Evolutionary conservation across 179 eudicot species (phyloP), one percentile per base, ranked within the genome.

Genomic region (Spinacia oleracea): DNA sequence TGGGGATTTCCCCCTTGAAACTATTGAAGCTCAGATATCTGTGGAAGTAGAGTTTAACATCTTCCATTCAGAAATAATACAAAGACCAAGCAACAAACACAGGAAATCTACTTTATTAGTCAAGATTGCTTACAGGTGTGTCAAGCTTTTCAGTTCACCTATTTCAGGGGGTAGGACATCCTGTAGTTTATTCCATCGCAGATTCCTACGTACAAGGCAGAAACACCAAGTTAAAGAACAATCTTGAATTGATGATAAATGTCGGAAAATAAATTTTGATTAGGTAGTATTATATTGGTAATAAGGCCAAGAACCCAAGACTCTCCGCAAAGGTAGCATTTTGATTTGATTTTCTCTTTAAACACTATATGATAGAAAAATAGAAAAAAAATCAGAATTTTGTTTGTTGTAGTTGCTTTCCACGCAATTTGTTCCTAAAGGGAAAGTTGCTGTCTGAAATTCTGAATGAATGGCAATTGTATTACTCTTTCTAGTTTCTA

Each of bases 141-240:
- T 94, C 82, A 94, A 86, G 76, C 92, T 91, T 91, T 94, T 96
- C 77, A 94, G 83, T 91, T 96, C 98, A 67, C 99, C 99, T n/a
- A 96, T 89, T 87, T 96, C 98, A 45, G 92, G 91, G 74, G 99
- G 99, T 67, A 96, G 90, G 81, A 83, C 85, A 86, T 96, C 99
- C 86, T 96, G 99, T 53, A 96, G 85, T 81, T 96, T 96, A 79
- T 96, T 96, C 99, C 98, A 96, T 88, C 99, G 89, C 87, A 96
- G 83, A 83, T 96, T 96, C 84, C 98, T 96, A 78, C 84, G 97
- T 96, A 78, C 76, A 70, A 81, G 73, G 31, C 62, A 85, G 42
- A 35, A 75, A 67, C 70, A 60, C 23, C 58, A 5, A 77, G 75
- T 74, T 31, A 45, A 46, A 81, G 79, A 69, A 69, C 9, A 45